A percentile compares a stretch with the other conserved stretches of the same genome.
phyloP scores from a whole-genome alignment of 768 basidiomycete genomes.

The Tylopilus sp. region DNA sequence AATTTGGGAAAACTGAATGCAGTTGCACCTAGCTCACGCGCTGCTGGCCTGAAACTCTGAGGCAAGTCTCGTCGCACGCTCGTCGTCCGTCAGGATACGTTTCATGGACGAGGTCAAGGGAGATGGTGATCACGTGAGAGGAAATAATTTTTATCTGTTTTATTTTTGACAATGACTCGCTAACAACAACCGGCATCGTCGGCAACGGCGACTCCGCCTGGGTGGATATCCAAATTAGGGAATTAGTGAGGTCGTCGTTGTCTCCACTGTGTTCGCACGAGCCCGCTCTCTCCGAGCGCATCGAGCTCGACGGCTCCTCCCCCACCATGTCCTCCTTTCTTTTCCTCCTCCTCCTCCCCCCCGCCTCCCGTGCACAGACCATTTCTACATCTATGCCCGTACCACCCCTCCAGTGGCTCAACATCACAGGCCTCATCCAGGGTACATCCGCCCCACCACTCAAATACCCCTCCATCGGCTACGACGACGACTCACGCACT shows the following conservation, averaged over 20 bases:
- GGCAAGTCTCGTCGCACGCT: slow-evolving; percentile 23
- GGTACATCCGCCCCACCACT: slow-evolving; percentile 58
- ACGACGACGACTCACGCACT: slow-evolving; percentile 44
- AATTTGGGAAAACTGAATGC: slow-evolving; percentile 6
- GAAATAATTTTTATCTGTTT: no score
- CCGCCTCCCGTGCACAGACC: slow-evolving; percentile 37
- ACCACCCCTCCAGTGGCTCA: slow-evolving; percentile 58
- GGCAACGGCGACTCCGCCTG: slow-evolving; percentile 10
- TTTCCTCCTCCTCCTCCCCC: slow-evolving; percentile 12
- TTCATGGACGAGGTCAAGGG: slow-evolving; percentile 29
- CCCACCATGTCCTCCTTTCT: slow-evolving; percentile 5
- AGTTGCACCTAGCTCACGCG: slow-evolving; percentile 21
- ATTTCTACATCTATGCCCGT: slow-evolving; percentile 50
- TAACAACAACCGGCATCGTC: slow-evolving; percentile 8
- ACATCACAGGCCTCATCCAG: slow-evolving; percentile 53
- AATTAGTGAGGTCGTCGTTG: slow-evolving; percentile 13
- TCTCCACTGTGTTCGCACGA: slow-evolving; percentile 13
- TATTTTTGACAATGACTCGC: neutral
- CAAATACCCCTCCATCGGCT: slow-evolving; percentile 70
- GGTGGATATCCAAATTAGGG: slow-evolving; percentile 9
- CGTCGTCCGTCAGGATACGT: slow-evolving; percentile 35
- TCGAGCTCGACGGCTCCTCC: slow-evolving; percentile 1
- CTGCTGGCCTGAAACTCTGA: slow-evolving; percentile 22
- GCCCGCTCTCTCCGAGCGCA: slow-evolving; percentile 29
- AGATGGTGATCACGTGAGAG: neutral